A percentile compares a stretch with the other conserved stretches of the same genome.
Evolutionary conservation across 2,329 filamentous ascomycete genomes (phyloP).

Genomic region (Alternaria postmessia): DNA sequence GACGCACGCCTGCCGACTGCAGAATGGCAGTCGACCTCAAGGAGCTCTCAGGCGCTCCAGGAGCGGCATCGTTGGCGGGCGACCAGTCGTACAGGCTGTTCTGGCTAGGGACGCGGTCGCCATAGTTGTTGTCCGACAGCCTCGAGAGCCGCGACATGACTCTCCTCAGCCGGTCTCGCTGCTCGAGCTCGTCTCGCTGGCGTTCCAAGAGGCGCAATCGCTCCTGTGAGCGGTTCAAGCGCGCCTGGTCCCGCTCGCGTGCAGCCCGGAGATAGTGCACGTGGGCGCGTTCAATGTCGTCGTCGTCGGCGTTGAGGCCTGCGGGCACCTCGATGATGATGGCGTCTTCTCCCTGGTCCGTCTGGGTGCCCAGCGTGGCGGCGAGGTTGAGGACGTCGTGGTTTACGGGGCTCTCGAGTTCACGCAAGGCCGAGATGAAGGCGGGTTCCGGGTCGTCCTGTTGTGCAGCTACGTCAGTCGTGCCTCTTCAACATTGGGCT

Average conservation of each 20-base stretch:
- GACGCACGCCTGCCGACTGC: constrained; percentile 46
- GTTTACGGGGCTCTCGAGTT: constrained; percentile 58
- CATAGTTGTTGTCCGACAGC: constrained; percentile 57
- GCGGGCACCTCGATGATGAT: not conserved
- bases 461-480: constrained; percentile 32
- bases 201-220: constrained; percentile 43
- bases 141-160: constrained; percentile 58
- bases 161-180: constrained; percentile 53
- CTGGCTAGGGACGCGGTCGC: constrained; percentile 61
- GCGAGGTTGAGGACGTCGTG: constrained; percentile 57
- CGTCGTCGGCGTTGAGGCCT: constrained; percentile 43
- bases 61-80: constrained; percentile 51
- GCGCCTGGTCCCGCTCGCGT: constrained; percentile 42
- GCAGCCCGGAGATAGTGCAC: constrained; percentile 52
- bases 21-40: constrained; percentile 53
- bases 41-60: constrained; percentile 42
- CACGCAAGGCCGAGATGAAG: constrained; percentile 59
- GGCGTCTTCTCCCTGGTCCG: not conserved
- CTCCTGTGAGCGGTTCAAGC: constrained; percentile 27
- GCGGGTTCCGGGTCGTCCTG: constrained; percentile 44
- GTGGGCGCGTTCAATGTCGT: constrained; percentile 32
- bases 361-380: constrained; percentile 56
- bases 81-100: constrained; percentile 69
- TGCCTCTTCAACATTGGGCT: not conserved
- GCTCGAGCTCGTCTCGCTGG: constrained; percentile 50